Evolutionary conservation across 2,329 filamentous ascomycete species (phyloP).

Genomic region (Coniochaeta hoffmannii): DNA sequence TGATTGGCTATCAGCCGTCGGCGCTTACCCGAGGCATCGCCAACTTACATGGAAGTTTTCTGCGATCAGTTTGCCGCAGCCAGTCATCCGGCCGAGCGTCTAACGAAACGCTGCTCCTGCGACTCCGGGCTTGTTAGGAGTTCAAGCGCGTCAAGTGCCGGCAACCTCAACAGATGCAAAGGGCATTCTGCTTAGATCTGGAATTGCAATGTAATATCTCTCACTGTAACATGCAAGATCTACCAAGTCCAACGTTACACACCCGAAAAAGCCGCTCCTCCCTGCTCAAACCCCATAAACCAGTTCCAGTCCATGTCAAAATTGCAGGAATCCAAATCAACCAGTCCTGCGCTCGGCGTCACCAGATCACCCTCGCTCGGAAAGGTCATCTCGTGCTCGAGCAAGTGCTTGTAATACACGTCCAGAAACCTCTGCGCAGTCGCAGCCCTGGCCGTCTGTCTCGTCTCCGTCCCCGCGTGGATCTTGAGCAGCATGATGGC

Average conservation of each 20-base stretch:
- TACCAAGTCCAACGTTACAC: background rate
- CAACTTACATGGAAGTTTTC: background rate
- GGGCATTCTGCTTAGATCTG: too few relatives aligned
- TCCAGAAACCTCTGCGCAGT: conserved; percentile 12
- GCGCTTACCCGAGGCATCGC: background rate
- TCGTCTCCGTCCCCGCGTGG: conserved; percentile 8
- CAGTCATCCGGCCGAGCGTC: background rate
- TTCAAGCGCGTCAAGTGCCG: background rate
- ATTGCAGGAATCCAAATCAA: background rate
- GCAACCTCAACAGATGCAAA: too few relatives aligned
- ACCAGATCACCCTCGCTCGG: background rate
- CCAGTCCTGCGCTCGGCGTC: background rate
- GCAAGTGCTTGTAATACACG: conserved; percentile 4
- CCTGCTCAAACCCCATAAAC: background rate
- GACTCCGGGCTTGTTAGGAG: background rate
- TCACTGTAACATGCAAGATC: background rate
- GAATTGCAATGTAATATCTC: background rate
- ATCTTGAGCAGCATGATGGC: conserved; percentile 16
- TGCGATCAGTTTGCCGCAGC: background rate
- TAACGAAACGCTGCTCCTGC: background rate
- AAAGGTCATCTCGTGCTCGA: background rate
- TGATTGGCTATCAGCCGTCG: background rate
- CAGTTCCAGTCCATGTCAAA: background rate
- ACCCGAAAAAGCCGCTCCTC: background rate
- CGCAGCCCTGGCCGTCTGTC: conserved; percentile 10